A percentile compares a stretch with the other conserved stretches of the same genome.
Conservation (phyloP, 371 early-diverging fungal genomes). For the Mortierella sp. region DNA sequence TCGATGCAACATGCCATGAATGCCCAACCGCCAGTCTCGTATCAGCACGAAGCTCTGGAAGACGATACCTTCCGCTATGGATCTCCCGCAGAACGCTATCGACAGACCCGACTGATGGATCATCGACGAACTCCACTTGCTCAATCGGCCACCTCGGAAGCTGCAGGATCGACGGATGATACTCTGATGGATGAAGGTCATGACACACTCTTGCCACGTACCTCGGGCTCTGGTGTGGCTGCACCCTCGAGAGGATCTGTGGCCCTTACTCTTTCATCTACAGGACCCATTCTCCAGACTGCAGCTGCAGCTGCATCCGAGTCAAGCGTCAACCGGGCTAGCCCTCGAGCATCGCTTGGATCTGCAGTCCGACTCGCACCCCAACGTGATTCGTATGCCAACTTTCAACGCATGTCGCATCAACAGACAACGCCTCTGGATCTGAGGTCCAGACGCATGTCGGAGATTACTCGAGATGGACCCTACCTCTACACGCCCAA, state of each 20-base stretch:
- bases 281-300: background rate
- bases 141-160: conserved; percentile 11
- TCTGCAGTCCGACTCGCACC: background rate
- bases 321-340: background rate
- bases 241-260: too few species aligned
- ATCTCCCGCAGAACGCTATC: conserved; percentile 47
- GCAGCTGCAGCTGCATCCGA: background rate
- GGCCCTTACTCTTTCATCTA: background rate
- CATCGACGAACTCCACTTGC: conserved; percentile 15
- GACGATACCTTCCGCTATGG: conserved; percentile 27
- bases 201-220: too few species aligned
- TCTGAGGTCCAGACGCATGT: conserved; percentile 42
- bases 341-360: too few species aligned
- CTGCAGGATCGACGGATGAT: conserved; percentile 3
- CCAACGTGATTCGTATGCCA: conserved; percentile 33
- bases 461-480: conserved; percentile 42
- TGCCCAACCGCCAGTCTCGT: conserved; percentile 1
- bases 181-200: conserved; percentile 3
- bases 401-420: conserved; percentile 40
- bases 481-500: conserved; percentile 27
- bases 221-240: too few species aligned
- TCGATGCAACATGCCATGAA: conserved; percentile 26
- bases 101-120: conserved; percentile 30
- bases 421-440: conserved; percentile 23
- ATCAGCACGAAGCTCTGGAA: conserved; percentile 13